Evolutionary conservation across 345 rosid genomes (phyloP), one percentile per base, ranked within the genome.

Genomic region (Eucalyptus curtisii): DNA sequence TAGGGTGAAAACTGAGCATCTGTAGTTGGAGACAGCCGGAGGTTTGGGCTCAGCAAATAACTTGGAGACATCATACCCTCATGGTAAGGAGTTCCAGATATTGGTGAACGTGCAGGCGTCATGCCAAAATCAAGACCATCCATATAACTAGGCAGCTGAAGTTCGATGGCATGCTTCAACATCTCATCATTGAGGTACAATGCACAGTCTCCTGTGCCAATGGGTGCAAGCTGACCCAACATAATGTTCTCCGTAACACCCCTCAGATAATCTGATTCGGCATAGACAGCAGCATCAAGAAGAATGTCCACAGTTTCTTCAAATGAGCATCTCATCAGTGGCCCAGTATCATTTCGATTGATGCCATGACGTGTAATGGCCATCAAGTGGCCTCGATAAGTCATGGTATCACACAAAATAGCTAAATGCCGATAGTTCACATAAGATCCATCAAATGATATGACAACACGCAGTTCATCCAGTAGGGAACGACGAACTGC

Each of bases 301-400:
- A 97, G 96, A 91, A 97, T 97, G 92, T 96, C 99, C 49, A 97
- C 99, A 17, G 99, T 97, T 93, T 97, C 99, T 93, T 97, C 99
- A 87, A 97, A 97, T 40, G 98, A 97, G 90, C 99, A 97, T 86
- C 99, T 97, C 99, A 97, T 97, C 94, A 97, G 88, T 42, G 99
- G 99, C 47, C 99, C 99, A 33, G 99, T 97, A 88, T 97, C 99
- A 88, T 97, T 97, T 71, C 99, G 92, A 52, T 97, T 97, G 90
- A 97, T 97, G 87, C 99, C 99, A 89, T 97, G 99, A 76, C 99
- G 98, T 55, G 99, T 97, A 91, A 97, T 97, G 37, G 99, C 99
- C 99, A 97, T 97, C 91, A 97, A 93, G 92, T 97, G 98, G 88
- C 99, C 99, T 7, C 99, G 98, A 89, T 97, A 97, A 25, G 99